Evolutionary conservation across 2,329 filamentous ascomycete species (phyloP).

Genomic region (Amauroascus niger): DNA sequence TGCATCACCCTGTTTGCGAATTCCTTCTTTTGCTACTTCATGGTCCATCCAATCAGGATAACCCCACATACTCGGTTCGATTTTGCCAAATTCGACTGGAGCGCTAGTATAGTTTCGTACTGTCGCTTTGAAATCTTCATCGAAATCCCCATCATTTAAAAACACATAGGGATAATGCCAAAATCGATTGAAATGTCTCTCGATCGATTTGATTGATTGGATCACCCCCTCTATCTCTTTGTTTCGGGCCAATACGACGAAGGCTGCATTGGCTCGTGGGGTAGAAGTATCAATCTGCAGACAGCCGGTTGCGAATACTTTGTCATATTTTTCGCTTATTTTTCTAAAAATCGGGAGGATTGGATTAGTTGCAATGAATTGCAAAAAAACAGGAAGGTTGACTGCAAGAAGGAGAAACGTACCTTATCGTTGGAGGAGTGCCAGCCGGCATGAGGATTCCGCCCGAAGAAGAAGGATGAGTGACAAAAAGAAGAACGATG

Average conservation of each 20-base stretch:
- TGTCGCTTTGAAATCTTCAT: slow-evolving; percentile 81
- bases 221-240: slow-evolving; percentile 94
- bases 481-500: slow-evolving; percentile 79
- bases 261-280: slow-evolving; percentile 83
- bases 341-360: slow-evolving; percentile 47
- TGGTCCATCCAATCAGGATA: slow-evolving; percentile 94
- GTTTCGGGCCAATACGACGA: slow-evolving; percentile 90
- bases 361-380: slow-evolving; percentile 5
- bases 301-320: slow-evolving; percentile 88
- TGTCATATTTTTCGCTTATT: slow-evolving; percentile 96
- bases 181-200: slow-evolving; percentile 98
- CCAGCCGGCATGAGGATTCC: slow-evolving; percentile 80
- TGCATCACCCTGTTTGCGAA: slow-evolving; percentile 89
- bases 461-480: slow-evolving; percentile 73
- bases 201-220: slow-evolving; percentile 93
- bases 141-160: slow-evolving; percentile 94
- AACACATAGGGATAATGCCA: slow-evolving; percentile 98
- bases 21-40: slow-evolving; percentile 89
- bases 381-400: background rate
- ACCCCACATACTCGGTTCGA: slow-evolving; percentile 85
- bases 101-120: slow-evolving; percentile 84
- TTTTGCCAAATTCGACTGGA: slow-evolving; percentile 85
- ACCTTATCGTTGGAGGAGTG: slow-evolving; percentile 82
- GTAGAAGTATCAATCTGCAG: slow-evolving; percentile 62
- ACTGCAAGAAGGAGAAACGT: slow-evolving; percentile 27